Evolutionary conservation across 2,329 filamentous ascomycete species (phyloP).

Genomic region (Dissoconium aciculare): DNA sequence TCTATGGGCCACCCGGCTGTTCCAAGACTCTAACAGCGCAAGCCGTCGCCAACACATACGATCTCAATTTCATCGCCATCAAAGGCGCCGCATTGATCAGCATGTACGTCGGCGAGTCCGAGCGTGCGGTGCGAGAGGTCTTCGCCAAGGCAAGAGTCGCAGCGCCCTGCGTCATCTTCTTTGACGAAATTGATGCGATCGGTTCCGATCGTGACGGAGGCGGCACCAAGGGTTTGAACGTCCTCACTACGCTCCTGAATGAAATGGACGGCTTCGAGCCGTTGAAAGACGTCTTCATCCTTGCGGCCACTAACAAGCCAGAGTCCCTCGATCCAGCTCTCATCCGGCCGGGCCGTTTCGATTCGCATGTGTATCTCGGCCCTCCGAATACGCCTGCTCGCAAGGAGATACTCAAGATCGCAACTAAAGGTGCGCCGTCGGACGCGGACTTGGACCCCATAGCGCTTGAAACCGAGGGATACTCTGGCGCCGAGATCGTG

Average conservation of each 20-base stretch:
- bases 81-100: slow-evolving; percentile 87
- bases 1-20: slow-evolving; percentile 87
- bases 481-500: slow-evolving; percentile 73
- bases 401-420: slow-evolving; percentile 58
- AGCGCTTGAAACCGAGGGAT: slow-evolving; percentile 53
- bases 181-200: slow-evolving; percentile 90
- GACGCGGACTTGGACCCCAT: slow-evolving; percentile 54
- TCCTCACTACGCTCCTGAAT: slow-evolving; percentile 75
- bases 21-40: slow-evolving; percentile 89
- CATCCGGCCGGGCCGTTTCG: slow-evolving; percentile 71
- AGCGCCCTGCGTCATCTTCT: slow-evolving; percentile 85
- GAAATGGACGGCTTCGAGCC: slow-evolving; percentile 93
- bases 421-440: slow-evolving; percentile 43
- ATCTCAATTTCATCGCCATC: slow-evolving; percentile 85
- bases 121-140: slow-evolving; percentile 68
- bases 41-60: slow-evolving; percentile 77
- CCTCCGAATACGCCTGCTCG: slow-evolving; percentile 61
- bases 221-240: slow-evolving; percentile 50
- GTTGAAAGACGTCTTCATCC: slow-evolving; percentile 66
- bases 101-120: slow-evolving; percentile 94
- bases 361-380: slow-evolving; percentile 71
- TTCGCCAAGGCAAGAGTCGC: slow-evolving; percentile 78
- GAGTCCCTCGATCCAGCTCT: slow-evolving; percentile 75
- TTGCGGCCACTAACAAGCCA: slow-evolving; percentile 84
- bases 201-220: slow-evolving; percentile 40